Percentiles rank a stretch among this genome's conserved stretches.
These are phyloP conservation scores for Ceratocystiopsis sp. DNA, from an alignment of 2,329 filamentous ascomycete species.

Conservation along the genomic window DNA sequence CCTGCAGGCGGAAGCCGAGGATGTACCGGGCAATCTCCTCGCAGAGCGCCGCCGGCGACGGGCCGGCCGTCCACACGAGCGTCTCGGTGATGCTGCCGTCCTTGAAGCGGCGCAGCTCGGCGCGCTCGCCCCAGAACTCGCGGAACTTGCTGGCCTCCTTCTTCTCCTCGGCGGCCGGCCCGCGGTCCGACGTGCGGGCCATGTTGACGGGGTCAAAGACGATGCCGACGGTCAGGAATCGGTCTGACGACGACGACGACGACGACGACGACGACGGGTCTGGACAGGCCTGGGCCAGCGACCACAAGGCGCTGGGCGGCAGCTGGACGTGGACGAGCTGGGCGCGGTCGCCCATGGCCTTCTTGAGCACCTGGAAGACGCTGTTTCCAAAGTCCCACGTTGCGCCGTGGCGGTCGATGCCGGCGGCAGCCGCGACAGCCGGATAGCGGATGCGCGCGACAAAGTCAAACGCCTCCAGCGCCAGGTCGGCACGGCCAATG, in stretches of 20 bases:
- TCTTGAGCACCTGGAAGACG: conserved; percentile 47
- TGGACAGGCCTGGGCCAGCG: conserved; percentile 21
- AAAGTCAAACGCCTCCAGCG: conserved; percentile 38
- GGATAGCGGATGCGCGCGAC: conserved; percentile 19
- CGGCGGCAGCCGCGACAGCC: background rate
- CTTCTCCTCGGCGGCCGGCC: conserved; percentile 72
- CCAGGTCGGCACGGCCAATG: conserved; percentile 43
- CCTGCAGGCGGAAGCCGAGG: conserved; percentile 50
- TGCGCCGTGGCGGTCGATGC: conserved; percentile 22
- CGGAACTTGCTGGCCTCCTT: conserved; percentile 68
- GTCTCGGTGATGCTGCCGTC: conserved; percentile 90
- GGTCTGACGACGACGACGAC: too few species aligned
- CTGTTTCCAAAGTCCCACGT: conserved; percentile 32
- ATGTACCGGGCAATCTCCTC: conserved; percentile 66
- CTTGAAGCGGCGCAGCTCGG: conserved; percentile 85
- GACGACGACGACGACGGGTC: conserved; percentile 29
- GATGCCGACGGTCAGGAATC: conserved; percentile 27
- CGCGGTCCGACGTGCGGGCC: conserved; percentile 66
- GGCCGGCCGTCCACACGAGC: conserved; percentile 57
- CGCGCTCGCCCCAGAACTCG: conserved; percentile 86
- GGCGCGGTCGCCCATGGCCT: conserved; percentile 60
- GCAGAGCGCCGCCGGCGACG: conserved; percentile 46
- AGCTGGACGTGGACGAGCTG: conserved; percentile 45
- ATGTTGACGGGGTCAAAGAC: conserved; percentile 57
- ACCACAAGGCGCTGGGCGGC: conserved; percentile 25